Evolutionary conservation across 2,329 filamentous ascomycete genomes (phyloP), one percentile per base, ranked within the genome.

Genomic region (Cladobotryum protrusum): DNA sequence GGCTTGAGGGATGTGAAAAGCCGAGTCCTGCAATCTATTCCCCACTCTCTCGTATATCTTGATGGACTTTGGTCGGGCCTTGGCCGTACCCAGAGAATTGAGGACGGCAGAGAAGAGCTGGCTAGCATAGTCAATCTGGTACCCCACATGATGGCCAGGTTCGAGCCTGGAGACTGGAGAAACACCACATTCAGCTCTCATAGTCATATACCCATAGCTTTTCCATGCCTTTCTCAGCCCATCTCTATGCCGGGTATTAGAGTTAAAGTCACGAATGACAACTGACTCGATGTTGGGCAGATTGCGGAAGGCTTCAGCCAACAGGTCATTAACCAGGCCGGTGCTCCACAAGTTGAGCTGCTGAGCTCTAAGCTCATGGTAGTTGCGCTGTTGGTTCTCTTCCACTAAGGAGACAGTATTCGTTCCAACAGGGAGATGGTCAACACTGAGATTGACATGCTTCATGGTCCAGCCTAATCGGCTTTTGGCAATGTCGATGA

Each of bases 221-320:
- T 62, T 66, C 82, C 82, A 85, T 1, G 57, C 49, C 0, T 56
- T 59, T 12, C 52, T 15, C 1, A 32, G 43, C 2, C 68, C 68
- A 43, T 86, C 82, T 3, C 82, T 75, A 12, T 58, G 59, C 5
- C 81, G 76, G 9, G 62, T 71, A 0, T 4, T 18, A 0, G 76
- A 76, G 58, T 76, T 68, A 63, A 78, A 84, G 59, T 86, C 79
- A 15, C 83, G 75, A 19, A 86, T 66, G 19, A 79, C 77, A 13
- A 86, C 62, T 0, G 73, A 77, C 29, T 76, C 65, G 5, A 86
- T 72, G 48, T 79, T 78, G 0, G 63, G 59, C 4, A 87, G 68
- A 33, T 77, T 74, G 9, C 62, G 57, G 47, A 86, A 77, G 2
- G 81, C 82, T 32, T 78, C 71, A 0, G 70, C 66, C 14, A 86